Evolutionary conservation across 2,329 filamentous ascomycete species (phyloP).

Genomic region (Xylaria polymorpha): DNA sequence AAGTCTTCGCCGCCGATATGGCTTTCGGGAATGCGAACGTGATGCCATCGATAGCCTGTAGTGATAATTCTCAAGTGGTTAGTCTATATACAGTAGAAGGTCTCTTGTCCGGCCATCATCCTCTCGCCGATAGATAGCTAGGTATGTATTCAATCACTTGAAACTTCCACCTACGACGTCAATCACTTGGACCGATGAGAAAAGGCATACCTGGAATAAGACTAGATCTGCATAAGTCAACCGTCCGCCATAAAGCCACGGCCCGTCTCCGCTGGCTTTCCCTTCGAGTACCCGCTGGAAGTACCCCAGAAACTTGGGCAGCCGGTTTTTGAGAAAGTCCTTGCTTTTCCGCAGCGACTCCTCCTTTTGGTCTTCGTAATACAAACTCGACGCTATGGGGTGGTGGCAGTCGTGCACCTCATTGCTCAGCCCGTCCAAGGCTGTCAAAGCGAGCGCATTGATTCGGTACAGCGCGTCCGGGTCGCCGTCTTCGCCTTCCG

Average conservation of each 20-base stretch:
- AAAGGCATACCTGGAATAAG: slow-evolving; percentile 74
- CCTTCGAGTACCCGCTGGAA: slow-evolving; percentile 73
- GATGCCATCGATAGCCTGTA: slow-evolving; percentile 66
- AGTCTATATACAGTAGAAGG: too few relatives aligned
- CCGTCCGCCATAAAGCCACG: slow-evolving; percentile 73
- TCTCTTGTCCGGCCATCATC: neutral
- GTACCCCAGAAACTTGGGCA: slow-evolving; percentile 79
- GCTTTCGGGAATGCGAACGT: slow-evolving; percentile 78
- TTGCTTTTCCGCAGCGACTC: slow-evolving; percentile 69
- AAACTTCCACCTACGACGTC: neutral
- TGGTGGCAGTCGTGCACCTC: slow-evolving; percentile 83
- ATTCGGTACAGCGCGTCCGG: slow-evolving; percentile 65
- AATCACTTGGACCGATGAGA: neutral
- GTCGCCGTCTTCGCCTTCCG: slow-evolving; percentile 50
- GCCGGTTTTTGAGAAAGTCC: slow-evolving; percentile 68
- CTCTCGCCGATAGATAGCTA: neutral
- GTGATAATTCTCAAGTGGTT: slow-evolving; percentile 6
- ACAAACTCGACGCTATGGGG: slow-evolving; percentile 67
- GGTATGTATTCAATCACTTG: neutral
- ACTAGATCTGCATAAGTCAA: slow-evolving; percentile 80
- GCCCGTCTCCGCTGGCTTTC: slow-evolving; percentile 66
- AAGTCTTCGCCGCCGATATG: slow-evolving; percentile 63
- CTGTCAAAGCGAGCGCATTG: slow-evolving; percentile 73
- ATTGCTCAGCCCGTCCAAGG: slow-evolving; percentile 75
- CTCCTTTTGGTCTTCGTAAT: slow-evolving; percentile 81